Evolutionary conservation across 83 land plant species (phyloP).

Genomic region (Thuja plicata): DNA sequence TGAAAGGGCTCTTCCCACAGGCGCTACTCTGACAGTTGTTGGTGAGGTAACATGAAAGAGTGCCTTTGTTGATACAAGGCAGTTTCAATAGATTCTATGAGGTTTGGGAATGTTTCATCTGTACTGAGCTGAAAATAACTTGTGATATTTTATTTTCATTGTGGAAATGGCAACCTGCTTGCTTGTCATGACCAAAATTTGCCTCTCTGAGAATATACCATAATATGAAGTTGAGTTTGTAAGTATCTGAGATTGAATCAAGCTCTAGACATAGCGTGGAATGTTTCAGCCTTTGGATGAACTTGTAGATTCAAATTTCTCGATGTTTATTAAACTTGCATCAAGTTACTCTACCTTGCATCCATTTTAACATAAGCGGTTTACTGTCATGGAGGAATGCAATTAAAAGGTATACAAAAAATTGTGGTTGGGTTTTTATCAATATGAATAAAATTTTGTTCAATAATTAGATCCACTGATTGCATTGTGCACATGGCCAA

Average conservation of each 20-base stretch:
- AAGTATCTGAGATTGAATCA: background rate
- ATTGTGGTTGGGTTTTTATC: background rate
- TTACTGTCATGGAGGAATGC: background rate
- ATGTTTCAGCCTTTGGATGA: background rate
- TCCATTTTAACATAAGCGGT: background rate
- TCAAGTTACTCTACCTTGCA: background rate
- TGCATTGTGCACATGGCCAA: background rate
- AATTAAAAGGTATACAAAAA: background rate
- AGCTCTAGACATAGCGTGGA: background rate
- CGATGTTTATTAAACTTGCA: background rate
- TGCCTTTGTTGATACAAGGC: background rate
- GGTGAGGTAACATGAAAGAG: constrained; percentile 75
- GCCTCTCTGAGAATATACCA: background rate
- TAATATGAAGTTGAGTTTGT: background rate
- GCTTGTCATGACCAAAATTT: background rate
- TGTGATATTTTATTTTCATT: background rate
- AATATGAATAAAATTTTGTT: background rate
- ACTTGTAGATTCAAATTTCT: background rate
- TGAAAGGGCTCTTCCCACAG: constrained; percentile 94
- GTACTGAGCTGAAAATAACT: background rate
- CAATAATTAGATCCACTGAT: background rate
- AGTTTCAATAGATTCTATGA: background rate
- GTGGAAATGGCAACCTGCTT: background rate
- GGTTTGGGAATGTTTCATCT: constrained; percentile 5
- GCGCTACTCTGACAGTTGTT: constrained; percentile 91